Conservation (phyloP, 192 early-diverging fungal genomes). For the Entophlyctis luteolus region DNA sequence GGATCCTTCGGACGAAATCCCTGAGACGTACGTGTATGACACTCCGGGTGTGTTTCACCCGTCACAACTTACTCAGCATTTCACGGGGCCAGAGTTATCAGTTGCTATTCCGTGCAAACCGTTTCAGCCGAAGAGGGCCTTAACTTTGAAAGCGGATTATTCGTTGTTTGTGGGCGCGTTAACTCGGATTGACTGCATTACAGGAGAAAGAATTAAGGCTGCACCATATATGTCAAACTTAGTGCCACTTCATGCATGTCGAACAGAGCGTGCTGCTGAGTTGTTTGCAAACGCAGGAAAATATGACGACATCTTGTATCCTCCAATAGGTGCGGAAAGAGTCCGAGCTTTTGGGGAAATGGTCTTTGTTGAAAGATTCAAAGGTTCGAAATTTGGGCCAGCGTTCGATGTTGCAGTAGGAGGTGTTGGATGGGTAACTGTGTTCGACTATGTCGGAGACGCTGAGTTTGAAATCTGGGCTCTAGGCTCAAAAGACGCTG, state of each 20-base stretch:
- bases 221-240: not conserved
- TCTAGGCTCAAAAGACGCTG: not conserved
- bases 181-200: not conserved
- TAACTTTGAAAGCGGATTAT: not conserved
- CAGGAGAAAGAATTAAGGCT: not conserved
- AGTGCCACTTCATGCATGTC: constrained; percentile 9
- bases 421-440: constrained; percentile 4
- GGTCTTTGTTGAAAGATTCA: not conserved
- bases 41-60: constrained; percentile 13
- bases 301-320: constrained; percentile 4
- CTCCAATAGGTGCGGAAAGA: constrained; percentile 1
- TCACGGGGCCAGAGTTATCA: not conserved
- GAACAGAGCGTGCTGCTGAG: not conserved
- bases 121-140: not conserved
- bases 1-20: not conserved
- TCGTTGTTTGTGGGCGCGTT: not conserved
- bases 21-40: not conserved
- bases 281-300: not conserved
- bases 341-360: not conserved
- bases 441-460: not conserved
- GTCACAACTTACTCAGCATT: not conserved
- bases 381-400: not conserved
- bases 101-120: not conserved
- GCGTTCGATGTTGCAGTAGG: constrained; percentile 14
- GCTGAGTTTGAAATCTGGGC: not conserved